Conservation (phyloP, 2,329 filamentous ascomycete genomes). For the Aspergillus hortae region DNA sequence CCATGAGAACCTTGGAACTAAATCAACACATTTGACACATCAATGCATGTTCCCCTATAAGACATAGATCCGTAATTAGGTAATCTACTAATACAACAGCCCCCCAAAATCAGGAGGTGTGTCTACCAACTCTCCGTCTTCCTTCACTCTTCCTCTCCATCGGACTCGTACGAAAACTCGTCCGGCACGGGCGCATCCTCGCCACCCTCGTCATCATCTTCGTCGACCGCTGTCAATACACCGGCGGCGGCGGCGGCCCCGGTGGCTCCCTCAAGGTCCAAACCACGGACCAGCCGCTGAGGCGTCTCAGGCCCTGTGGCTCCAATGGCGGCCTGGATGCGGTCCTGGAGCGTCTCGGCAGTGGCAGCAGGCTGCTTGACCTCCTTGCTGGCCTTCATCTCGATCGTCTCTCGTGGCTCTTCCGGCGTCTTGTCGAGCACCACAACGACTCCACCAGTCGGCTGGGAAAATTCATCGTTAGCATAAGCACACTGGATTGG, state of each 20-base stretch:
- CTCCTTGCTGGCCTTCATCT: slow-evolving; percentile 85
- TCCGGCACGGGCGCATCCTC: slow-evolving; percentile 47
- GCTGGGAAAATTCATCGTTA: slow-evolving; percentile 53
- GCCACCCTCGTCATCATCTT: slow-evolving; percentile 52
- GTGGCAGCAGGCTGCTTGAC: slow-evolving; percentile 40
- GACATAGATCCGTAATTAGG: slow-evolving; percentile 25
- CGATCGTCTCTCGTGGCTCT: slow-evolving; percentile 75
- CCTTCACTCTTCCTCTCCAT: slow-evolving; percentile 29
- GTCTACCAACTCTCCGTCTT: neutral
- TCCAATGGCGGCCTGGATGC: slow-evolving; percentile 39
- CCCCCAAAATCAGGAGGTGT: slow-evolving; percentile 7
- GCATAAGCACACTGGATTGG: slow-evolving; percentile 18
- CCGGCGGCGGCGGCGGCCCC: slow-evolving; percentile 56
- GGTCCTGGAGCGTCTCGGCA: slow-evolving; percentile 41
- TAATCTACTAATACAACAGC: slow-evolving; percentile 37
- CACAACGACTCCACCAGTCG: slow-evolving; percentile 90
- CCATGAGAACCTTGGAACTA: too few species aligned
- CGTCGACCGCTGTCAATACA: slow-evolving; percentile 82
- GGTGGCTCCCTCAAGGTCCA: slow-evolving; percentile 8
- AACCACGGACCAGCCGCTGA: slow-evolving; percentile 23
- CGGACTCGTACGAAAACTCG: slow-evolving; percentile 47
- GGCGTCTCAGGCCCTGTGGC: slow-evolving; percentile 31
- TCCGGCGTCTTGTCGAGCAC: slow-evolving; percentile 78
- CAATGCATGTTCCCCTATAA: slow-evolving; percentile 4
- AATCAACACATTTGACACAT: neutral